Evolutionary conservation across 1,139 yeast species (phyloP).

Genomic region (Saccharomycopsis hybrid): DNA sequence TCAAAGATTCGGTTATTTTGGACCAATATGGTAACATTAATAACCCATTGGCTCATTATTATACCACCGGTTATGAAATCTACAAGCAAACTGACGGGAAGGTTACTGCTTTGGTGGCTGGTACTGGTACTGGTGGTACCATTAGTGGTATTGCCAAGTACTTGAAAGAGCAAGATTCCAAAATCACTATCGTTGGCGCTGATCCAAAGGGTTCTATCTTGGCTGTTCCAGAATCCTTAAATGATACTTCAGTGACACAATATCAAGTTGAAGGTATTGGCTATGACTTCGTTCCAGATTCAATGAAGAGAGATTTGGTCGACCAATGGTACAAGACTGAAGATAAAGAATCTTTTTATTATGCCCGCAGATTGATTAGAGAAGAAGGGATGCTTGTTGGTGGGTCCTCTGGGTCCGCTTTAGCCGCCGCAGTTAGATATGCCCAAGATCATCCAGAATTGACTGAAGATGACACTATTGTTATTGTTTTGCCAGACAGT

Average conservation of each 20-base stretch:
- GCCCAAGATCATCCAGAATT: slow-evolving; percentile 53
- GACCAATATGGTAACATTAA: slow-evolving; percentile 78
- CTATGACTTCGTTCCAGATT: slow-evolving; percentile 83
- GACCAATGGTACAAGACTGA: slow-evolving; percentile 86
- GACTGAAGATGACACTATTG: slow-evolving; percentile 69
- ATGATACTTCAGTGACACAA: slow-evolving; percentile 45
- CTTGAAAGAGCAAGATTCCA: slow-evolving; percentile 64
- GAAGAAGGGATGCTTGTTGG: slow-evolving; percentile 88
- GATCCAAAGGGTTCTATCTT: slow-evolving; percentile 86
- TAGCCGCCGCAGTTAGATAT: slow-evolving; percentile 73
- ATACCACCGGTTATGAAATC: slow-evolving; percentile 81
- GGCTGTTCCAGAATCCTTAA: slow-evolving; percentile 74
- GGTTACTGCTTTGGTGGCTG: slow-evolving; percentile 73
- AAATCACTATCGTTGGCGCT: slow-evolving; percentile 65
- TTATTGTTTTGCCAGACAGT: slow-evolving; percentile 82
- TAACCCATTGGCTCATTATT: slow-evolving; percentile 81
- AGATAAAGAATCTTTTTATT: slow-evolving; percentile 72
- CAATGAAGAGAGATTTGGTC: slow-evolving; percentile 57
- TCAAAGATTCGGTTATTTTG: slow-evolving; percentile 78
- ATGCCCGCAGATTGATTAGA: slow-evolving; percentile 75
- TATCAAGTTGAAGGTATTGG: slow-evolving; percentile 92
- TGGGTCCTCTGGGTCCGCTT: slow-evolving; percentile 82
- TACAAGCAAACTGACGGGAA: slow-evolving; percentile 77
- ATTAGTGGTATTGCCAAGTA: slow-evolving; percentile 73
- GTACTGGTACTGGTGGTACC: slow-evolving; percentile 91